Percentiles rank a stretch among this genome's conserved stretches.
Evolutionary conservation across 1,284 basidiomycete genomes (phyloP).

Genomic region (Tilletia indica): DNA sequence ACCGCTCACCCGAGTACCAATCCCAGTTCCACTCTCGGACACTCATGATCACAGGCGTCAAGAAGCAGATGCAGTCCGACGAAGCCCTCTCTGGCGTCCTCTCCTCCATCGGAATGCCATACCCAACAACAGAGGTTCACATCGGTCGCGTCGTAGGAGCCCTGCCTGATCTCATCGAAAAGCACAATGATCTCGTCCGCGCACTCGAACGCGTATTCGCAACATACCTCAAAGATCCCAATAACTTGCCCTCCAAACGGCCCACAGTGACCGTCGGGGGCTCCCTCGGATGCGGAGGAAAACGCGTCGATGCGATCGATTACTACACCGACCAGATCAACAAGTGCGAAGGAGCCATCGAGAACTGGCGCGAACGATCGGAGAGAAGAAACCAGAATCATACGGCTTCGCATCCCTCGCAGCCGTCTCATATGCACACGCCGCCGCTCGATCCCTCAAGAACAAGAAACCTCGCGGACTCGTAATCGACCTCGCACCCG

Average conservation of each 20-base stretch:
- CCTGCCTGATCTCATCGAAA: slow-evolving; percentile 74
- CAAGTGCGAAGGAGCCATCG: slow-evolving; percentile 58
- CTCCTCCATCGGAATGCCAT: slow-evolving; percentile 64
- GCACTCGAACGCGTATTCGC: slow-evolving; percentile 80
- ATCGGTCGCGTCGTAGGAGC: slow-evolving; percentile 73
- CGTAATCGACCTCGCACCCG: slow-evolving; percentile 42
- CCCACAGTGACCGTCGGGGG: slow-evolving; percentile 75
- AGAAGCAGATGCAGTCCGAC: slow-evolving; percentile 70
- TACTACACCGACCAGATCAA: slow-evolving; percentile 48
- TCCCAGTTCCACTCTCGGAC: slow-evolving; percentile 65
- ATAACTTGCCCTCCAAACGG: slow-evolving; percentile 69
- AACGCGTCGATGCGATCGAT: slow-evolving; percentile 59
- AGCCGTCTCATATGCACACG: slow-evolving; percentile 49
- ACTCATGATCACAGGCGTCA: slow-evolving; percentile 63
- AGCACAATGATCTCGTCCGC: slow-evolving; percentile 79
- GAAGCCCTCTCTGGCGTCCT: slow-evolving; percentile 67
- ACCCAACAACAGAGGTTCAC: slow-evolving; percentile 79
- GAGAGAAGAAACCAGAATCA: slow-evolving; percentile 43
- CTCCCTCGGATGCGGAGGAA: slow-evolving; percentile 73
- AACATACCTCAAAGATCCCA: slow-evolving; percentile 73
- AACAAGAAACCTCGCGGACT: slow-evolving; percentile 39
- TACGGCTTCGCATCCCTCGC: slow-evolving; percentile 54
- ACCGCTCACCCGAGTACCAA: slow-evolving; percentile 51
- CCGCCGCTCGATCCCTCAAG: slow-evolving; percentile 41
- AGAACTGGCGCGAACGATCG: slow-evolving; percentile 42